Base-by-base conservation (phyloP, 192 early-diverging fungal genomes). In the Podila clonocystis region DNA sequence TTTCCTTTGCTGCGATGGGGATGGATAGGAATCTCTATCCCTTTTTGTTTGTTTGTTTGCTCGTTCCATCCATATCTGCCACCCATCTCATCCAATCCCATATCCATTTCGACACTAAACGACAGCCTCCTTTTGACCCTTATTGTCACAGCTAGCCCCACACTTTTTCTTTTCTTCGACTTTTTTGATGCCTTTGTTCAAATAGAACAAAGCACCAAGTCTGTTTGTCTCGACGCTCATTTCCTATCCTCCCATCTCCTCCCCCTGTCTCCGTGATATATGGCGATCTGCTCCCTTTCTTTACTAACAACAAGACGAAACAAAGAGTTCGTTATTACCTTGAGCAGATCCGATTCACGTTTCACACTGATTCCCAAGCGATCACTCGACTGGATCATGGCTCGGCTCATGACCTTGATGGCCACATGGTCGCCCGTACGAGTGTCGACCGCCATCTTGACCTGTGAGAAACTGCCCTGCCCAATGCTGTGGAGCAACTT, bases 401-500 rank as follows among this genome's bases (percentile, higher is more conserved):
- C 74, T 15, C 74, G 84, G n/a, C 74, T 67, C 36, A 87, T 84
- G 61, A 91, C 84, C 70, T 91, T 91, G 58, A 91, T 85, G 7
- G 90, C 89, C 5, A 91, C 88, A 49, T 84, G 78, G 28, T 84
- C 70, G 15, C 83, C 82, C 30, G 68, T 78, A 5, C 78, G 65
- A 11, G 85, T 72, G 58, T 90, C 82, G 13, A 89, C 64, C 5
- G 90, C 89, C 45, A 91, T 82, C 64, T 91, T 89, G 15, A 91
- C 90, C 58, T 89, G 82, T 4, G 90, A 90, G 62, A 91, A 91
- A 20, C 83, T 74, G 19, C 90, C 90, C 5, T 82, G 67, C 0
- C 90, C 90, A 48, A 91, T 89, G 62, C 50, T 85, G 29, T 69
- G 77, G 0, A 80, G 65, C 48, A 80, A 33, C 28, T 73, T 72